Evolutionary conservation across 192 early-diverging fungal species (phyloP).

Genomic region (Linnemannia exigua): DNA sequence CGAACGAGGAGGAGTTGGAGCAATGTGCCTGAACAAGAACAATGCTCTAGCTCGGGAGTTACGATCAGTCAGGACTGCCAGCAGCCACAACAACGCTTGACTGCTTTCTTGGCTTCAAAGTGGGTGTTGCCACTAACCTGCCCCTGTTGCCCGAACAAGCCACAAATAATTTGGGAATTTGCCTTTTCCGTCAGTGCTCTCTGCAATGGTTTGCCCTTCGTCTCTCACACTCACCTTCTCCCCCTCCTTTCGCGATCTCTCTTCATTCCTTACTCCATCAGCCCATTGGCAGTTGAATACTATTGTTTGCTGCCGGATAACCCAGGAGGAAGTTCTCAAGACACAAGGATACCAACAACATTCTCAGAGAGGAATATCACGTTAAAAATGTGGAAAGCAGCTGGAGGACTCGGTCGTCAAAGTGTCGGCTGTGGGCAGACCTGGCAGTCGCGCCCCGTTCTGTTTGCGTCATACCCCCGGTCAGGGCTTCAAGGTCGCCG

Average conservation of each 20-base stretch:
- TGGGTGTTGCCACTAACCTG: not conserved
- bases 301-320: not conserved
- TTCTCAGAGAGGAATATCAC: not conserved
- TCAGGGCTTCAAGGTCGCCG: not conserved
- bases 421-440: not conserved
- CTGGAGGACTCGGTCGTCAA: conserved; percentile 7
- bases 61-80: not conserved
- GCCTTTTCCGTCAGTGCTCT: not conserved
- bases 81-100: not conserved
- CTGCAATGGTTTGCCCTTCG: not conserved
- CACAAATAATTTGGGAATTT: conserved; percentile 1
- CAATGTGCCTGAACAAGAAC: not conserved
- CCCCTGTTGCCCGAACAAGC: not conserved
- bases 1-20: not conserved
- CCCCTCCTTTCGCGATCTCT: not conserved
- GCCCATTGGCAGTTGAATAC: not conserved
- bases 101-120: not conserved
- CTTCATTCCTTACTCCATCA: not conserved
- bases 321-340: not conserved
- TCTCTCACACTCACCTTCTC: not conserved
- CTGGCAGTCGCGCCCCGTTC: not conserved
- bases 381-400: conserved; percentile 23
- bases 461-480: not conserved
- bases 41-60: not conserved
- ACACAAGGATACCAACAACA: not conserved